Conservation (phyloP, 345 rosid genomes). For the Acer campestre region DNA sequence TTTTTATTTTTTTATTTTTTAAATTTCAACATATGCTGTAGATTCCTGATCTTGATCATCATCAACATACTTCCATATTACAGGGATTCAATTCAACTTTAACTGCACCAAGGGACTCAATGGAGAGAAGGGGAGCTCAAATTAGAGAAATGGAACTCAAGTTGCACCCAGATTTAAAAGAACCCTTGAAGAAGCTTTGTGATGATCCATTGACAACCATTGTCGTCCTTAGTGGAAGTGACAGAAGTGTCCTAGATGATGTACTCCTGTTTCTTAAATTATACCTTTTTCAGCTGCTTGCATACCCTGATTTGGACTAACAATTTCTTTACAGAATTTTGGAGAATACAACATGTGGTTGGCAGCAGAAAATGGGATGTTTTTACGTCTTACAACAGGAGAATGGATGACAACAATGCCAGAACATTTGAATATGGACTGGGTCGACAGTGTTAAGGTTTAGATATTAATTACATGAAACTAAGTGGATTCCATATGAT, state of each 20-base stretch:
- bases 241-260: slow-evolving; percentile 50
- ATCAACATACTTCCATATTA: slow-evolving; percentile 19
- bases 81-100: slow-evolving; percentile 58
- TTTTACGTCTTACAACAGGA: slow-evolving; percentile 42
- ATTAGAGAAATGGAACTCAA: slow-evolving; percentile 54
- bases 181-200: slow-evolving; percentile 45
- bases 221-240: slow-evolving; percentile 61
- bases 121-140: slow-evolving; percentile 48
- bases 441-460: slow-evolving; percentile 69
- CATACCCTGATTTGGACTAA: slow-evolving; percentile 15
- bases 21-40: not conserved
- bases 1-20: not conserved
- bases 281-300: slow-evolving; percentile 5
- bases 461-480: slow-evolving; percentile 1
- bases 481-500: slow-evolving; percentile 13
- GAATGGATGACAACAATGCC: slow-evolving; percentile 76
- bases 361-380: slow-evolving; percentile 73
- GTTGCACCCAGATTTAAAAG: slow-evolving; percentile 44
- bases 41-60: not conserved
- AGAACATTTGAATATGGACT: slow-evolving; percentile 56
- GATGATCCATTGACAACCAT: slow-evolving; percentile 48
- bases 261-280: slow-evolving; percentile 30
- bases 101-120: slow-evolving; percentile 45
- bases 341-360: slow-evolving; percentile 57
- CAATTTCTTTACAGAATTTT: slow-evolving; percentile 46